phyloP scores from a whole-genome alignment of 2,329 filamentous ascomycete species.

The Xylariaceae sp. region DNA sequence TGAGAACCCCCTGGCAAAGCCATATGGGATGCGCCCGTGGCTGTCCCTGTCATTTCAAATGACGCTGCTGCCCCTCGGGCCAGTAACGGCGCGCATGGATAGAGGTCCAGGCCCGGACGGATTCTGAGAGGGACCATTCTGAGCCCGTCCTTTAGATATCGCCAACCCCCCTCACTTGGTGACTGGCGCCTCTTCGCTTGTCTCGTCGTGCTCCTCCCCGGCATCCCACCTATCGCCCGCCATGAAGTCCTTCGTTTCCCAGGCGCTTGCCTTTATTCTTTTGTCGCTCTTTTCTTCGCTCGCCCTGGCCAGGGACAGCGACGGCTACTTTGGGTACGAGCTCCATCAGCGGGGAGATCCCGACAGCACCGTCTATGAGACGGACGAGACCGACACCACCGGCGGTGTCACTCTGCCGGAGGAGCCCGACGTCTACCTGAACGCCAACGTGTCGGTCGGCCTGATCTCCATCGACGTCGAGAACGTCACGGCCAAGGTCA shows the following conservation, averaged over 20 bases:
- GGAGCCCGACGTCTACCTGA: slow-evolving; percentile 52
- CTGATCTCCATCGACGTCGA: slow-evolving; percentile 52
- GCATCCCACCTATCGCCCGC: slow-evolving; percentile 5
- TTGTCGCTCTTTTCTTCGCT: slow-evolving; percentile 15
- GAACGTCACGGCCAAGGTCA: slow-evolving; percentile 54
- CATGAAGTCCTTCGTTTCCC: slow-evolving; percentile 16
- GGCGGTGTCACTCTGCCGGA: slow-evolving; percentile 34
- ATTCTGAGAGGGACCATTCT: not conserved
- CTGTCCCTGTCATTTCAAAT: slow-evolving; percentile 8
- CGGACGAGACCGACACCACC: slow-evolving; percentile 43
- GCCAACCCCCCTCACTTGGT: slow-evolving; percentile 2
- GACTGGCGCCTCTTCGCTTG: slow-evolving; percentile 2
- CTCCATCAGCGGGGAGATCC: slow-evolving; percentile 44
- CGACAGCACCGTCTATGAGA: slow-evolving; percentile 45
- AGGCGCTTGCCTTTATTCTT: slow-evolving; percentile 21
- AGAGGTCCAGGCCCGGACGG: too few species aligned
- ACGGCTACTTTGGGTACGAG: slow-evolving; percentile 50
- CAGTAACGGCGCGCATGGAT: too few species aligned
- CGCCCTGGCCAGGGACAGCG: slow-evolving; percentile 15
- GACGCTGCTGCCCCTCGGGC: slow-evolving; percentile 1
- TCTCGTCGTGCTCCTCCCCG: slow-evolving; percentile 16
- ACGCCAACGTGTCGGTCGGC: slow-evolving; percentile 49
- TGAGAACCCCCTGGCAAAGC: too few species aligned
- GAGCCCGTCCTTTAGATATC: slow-evolving; percentile 5
- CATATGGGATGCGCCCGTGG: slow-evolving; percentile 1